Percentiles rank a stretch among this genome's conserved stretches.
Evolutionary conservation across 345 rosid genomes (phyloP).

Genomic region (Eucalyptus melliodora): DNA sequence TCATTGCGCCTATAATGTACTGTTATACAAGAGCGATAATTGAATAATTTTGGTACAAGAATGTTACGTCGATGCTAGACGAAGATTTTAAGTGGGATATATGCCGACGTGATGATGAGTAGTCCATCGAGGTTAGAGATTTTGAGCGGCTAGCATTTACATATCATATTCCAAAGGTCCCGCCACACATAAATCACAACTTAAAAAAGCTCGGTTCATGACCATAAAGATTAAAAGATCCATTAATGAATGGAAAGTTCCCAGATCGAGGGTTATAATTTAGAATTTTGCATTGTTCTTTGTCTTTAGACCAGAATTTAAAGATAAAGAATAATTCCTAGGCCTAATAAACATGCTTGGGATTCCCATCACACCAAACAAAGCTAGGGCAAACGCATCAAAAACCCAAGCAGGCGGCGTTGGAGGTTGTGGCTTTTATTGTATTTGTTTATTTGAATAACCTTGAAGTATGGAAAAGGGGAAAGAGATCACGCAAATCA

Average conservation of each 20-base stretch:
- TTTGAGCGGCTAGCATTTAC: background rate
- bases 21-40: background rate
- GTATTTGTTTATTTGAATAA: background rate
- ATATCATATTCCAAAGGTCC: background rate
- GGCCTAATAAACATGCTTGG: background rate
- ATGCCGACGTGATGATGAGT: background rate
- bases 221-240: background rate
- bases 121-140: background rate
- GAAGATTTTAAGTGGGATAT: background rate
- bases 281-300: background rate
- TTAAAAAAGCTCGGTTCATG: background rate
- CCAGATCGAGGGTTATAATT: background rate
- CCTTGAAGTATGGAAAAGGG: background rate
- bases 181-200: background rate
- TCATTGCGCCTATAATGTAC: background rate
- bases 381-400: background rate
- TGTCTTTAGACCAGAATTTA: background rate
- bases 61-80: background rate
- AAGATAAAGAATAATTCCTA: background rate
- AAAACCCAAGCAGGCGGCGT: background rate
- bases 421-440: background rate
- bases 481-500: background rate
- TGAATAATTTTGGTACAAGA: background rate
- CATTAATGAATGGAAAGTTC: background rate
- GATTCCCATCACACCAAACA: background rate